Evolutionary conservation across 2,329 filamentous ascomycete species (phyloP).

Genomic region (Tolypocladium amazonense): DNA sequence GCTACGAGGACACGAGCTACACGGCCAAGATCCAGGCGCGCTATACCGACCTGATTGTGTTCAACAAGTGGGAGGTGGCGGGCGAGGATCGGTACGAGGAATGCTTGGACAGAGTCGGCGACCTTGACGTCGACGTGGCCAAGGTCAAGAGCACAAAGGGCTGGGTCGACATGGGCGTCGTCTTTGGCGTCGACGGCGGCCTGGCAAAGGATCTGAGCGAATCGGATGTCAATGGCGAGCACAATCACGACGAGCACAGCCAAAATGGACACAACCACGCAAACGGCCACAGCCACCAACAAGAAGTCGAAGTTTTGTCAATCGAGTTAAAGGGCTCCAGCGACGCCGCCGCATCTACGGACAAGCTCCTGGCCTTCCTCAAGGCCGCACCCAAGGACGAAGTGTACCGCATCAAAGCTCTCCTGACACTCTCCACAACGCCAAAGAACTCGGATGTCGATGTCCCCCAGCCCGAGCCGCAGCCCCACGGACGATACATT

Average conservation of each 20-base stretch:
- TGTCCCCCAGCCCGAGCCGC: constrained; percentile 19
- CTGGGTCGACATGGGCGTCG: constrained; percentile 62
- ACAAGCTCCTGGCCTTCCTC: constrained; percentile 58
- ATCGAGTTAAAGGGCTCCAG: constrained; percentile 49
- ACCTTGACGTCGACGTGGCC: constrained; percentile 69
- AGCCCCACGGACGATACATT: constrained; percentile 54
- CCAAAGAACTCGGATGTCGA: constrained; percentile 43
- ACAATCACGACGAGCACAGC: constrained; percentile 20
- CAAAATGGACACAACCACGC: constrained; percentile 20
- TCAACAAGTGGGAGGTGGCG: constrained; percentile 85
- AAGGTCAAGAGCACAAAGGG: constrained; percentile 81
- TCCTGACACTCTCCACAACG: constrained; percentile 35
- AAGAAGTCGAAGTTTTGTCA: constrained; percentile 86
- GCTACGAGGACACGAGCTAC: constrained; percentile 83
- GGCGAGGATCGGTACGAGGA: constrained; percentile 66
- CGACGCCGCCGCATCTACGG: constrained; percentile 36
- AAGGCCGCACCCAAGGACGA: constrained; percentile 77
- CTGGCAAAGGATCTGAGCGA: constrained; percentile 49
- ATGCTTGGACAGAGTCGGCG: constrained; percentile 67
- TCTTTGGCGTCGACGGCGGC: constrained; percentile 82
- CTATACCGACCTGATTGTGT: constrained; percentile 83
- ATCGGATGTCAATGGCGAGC: constrained; percentile 17
- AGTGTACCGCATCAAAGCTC: constrained; percentile 85
- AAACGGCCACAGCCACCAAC: constrained; percentile 48
- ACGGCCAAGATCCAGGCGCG: constrained; percentile 80